A percentile compares a stretch with the other conserved stretches of the same genome.
phyloP scores from a whole-genome alignment of 176 grass and related monocot species.

The Cocos nucifera region DNA sequence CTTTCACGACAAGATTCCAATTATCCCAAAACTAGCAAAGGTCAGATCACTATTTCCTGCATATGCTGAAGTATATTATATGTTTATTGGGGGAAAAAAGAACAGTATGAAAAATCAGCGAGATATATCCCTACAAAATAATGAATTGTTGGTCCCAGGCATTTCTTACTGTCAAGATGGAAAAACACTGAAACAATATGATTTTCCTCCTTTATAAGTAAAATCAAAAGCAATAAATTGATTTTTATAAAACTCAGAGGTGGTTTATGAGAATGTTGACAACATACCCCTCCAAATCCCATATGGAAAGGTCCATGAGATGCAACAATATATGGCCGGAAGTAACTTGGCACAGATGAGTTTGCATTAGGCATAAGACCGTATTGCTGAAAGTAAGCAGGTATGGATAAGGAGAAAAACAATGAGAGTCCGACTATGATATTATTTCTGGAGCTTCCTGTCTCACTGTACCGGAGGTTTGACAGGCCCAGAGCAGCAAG shows the following conservation, averaged over 20 bases:
- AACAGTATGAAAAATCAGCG: too few species aligned
- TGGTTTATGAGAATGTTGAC: constrained; percentile 12
- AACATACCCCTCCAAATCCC: constrained; percentile 64
- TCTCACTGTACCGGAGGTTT: constrained; percentile 91
- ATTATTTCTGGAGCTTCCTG: constrained; percentile 90
- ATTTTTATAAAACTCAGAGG: too few species aligned
- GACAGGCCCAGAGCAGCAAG: constrained; percentile 87
- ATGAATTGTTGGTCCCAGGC: too few species aligned
- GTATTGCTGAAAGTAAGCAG: constrained; percentile 89
- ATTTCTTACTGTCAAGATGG: too few species aligned
- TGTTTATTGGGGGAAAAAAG: too few species aligned
- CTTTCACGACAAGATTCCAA: too few species aligned
- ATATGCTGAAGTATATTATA: too few species aligned
- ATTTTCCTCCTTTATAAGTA: background rate
- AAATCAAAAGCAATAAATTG: background rate
- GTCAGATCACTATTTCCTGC: too few species aligned
- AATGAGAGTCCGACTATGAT: constrained; percentile 84
- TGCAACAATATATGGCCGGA: constrained; percentile 75
- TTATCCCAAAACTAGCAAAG: too few species aligned
- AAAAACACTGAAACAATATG: background rate
- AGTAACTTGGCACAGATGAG: constrained; percentile 68
- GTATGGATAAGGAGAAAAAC: constrained; percentile 85
- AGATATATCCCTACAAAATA: too few species aligned
- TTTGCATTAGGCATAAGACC: constrained; percentile 51
- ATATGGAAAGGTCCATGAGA: constrained; percentile 84